phyloP scores from a whole-genome alignment of 441 rosid genomes.

The Mallotus japonicus region DNA sequence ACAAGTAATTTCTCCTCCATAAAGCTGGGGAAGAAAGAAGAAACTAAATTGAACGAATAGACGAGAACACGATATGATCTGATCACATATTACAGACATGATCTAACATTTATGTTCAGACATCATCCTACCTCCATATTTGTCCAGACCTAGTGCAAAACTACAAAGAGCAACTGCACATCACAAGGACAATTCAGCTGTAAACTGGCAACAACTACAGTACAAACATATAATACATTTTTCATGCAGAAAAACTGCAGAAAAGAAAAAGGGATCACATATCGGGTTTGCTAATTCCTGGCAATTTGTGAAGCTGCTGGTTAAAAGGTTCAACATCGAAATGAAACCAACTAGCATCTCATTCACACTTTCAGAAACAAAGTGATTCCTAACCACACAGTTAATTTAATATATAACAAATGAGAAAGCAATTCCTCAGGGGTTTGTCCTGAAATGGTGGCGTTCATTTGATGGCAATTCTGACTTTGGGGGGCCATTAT shows the following conservation, averaged over 20 bases:
- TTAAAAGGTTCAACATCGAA: slow-evolving; percentile 8
- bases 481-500: slow-evolving; percentile 43
- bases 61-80: too few relatives aligned
- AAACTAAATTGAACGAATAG: not conserved
- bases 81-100: not conserved
- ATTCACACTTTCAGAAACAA: slow-evolving; percentile 18
- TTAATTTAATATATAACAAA: slow-evolving; percentile 16
- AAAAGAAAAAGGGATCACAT: not conserved
- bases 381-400: slow-evolving; percentile 14
- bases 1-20: not conserved
- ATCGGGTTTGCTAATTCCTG: slow-evolving; percentile 5
- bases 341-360: slow-evolving; percentile 25
- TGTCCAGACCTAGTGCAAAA: not conserved
- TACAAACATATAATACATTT: slow-evolving; percentile 10
- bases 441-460: slow-evolving; percentile 49
- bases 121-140: too few relatives aligned
- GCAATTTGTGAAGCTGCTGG: slow-evolving; percentile 2
- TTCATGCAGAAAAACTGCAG: slow-evolving; percentile 1
- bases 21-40: not conserved
- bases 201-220: not conserved
- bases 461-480: slow-evolving; percentile 51
- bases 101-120: not conserved
- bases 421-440: slow-evolving; percentile 22
- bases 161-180: not conserved
- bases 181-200: not conserved